Conservation (phyloP, 176 grass and related monocot species). For the Ensete ventricosum region DNA sequence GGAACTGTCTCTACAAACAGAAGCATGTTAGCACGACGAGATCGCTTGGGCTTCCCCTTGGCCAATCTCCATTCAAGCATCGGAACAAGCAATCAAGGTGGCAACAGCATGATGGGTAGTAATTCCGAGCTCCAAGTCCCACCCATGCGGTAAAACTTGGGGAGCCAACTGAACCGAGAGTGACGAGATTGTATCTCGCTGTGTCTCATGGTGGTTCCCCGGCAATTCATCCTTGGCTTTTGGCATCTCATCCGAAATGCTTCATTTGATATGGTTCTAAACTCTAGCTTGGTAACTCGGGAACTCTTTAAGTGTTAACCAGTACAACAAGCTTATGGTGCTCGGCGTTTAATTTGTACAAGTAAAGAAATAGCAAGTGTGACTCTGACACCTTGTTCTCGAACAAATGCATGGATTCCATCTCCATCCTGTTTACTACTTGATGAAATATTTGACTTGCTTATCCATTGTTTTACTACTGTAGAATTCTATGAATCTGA, state of each 20-base stretch:
- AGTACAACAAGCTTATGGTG: too few species aligned
- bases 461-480: too few species aligned
- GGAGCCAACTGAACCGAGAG: not conserved
- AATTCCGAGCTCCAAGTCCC: not conserved
- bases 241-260: not conserved
- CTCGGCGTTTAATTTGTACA: too few species aligned
- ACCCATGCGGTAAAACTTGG: conserved; percentile 5
- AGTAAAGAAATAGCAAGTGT: too few species aligned
- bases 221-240: conserved; percentile 99
- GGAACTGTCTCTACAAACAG: conserved; percentile 32
- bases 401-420: too few species aligned
- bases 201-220: conserved; percentile 19
- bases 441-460: too few species aligned
- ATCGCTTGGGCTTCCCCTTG: conserved; percentile 27
- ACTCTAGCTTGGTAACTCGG: not conserved
- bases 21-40: conserved; percentile 24
- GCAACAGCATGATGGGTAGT: conserved; percentile 15
- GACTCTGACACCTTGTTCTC: too few species aligned
- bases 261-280: not conserved
- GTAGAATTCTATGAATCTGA: too few species aligned
- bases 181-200: not conserved
- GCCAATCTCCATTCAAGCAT: conserved; percentile 22
- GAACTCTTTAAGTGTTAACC: too few species aligned
- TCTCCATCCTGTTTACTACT: too few species aligned
- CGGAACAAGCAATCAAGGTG: conserved; percentile 17